Conservation (phyloP, 768 basidiomycete species). For the Gymnopilus dilepis region DNA sequence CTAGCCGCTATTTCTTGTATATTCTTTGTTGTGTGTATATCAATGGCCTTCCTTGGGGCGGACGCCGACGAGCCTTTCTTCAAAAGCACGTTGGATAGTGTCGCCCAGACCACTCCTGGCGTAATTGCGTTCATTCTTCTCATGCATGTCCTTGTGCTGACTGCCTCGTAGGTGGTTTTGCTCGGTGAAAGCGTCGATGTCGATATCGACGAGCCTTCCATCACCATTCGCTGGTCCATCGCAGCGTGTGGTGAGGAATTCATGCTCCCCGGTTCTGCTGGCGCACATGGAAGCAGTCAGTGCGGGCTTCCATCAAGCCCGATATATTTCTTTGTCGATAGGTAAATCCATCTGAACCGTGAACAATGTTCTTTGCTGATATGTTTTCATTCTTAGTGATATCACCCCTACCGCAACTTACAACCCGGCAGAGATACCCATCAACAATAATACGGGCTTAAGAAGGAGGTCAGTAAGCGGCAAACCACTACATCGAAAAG, state of each 20-base stretch:
- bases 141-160: conserved; percentile 6
- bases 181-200: conserved; percentile 63
- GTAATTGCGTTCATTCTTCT: conserved; percentile 34
- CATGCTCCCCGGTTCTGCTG: conserved; percentile 51
- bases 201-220: conserved; percentile 61
- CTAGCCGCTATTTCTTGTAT: conserved; percentile 51
- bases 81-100: conserved; percentile 42
- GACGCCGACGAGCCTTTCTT: conserved; percentile 47
- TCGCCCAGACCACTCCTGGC: conserved; percentile 49
- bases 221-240: conserved; percentile 62
- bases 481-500: too few species aligned
- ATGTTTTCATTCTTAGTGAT: conserved; percentile 31
- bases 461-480: conserved; percentile 43
- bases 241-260: conserved; percentile 53
- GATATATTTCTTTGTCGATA: conserved; percentile 53
- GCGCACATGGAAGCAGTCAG: conserved; percentile 45
- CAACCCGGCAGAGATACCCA: conserved; percentile 53
- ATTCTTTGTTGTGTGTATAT: conserved; percentile 53
- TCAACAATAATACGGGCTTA: conserved; percentile 42
- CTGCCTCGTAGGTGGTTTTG: conserved; percentile 50
- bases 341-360: conserved; percentile 37
- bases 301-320: conserved; percentile 54
- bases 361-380: background rate
- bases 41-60: conserved; percentile 53
- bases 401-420: conserved; percentile 44